Conservation (phyloP, 192 early-diverging fungal species). For the Thamnidium elegans region DNA sequence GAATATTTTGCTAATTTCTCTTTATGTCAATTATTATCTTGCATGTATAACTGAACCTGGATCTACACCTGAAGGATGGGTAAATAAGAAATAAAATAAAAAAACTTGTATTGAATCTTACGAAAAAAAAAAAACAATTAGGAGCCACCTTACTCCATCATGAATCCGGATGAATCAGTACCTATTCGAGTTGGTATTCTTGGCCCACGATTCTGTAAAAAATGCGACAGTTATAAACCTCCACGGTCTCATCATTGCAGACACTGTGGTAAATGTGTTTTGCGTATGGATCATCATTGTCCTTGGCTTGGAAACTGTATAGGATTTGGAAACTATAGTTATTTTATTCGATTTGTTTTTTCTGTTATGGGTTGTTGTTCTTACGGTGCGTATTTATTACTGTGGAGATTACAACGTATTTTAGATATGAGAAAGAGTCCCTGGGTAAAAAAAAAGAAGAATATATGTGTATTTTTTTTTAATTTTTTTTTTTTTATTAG, state of each 20-base stretch:
- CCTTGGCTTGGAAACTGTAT: constrained; percentile 93
- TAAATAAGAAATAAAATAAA: constrained; percentile 3
- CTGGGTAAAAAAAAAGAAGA: constrained; percentile 7
- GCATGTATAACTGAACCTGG: constrained; percentile 74
- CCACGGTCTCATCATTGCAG: constrained; percentile 79
- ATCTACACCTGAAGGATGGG: constrained; percentile 56
- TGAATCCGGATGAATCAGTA: constrained; percentile 24
- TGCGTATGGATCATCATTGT: constrained; percentile 88
- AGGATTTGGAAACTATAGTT: constrained; percentile 66
- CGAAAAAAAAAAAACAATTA: not conserved
- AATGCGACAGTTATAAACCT: constrained; percentile 63
- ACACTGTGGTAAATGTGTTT: constrained; percentile 70
- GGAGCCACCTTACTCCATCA: not conserved
- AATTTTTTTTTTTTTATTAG: not conserved
- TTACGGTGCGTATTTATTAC: constrained; percentile 55
- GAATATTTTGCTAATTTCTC: constrained; percentile 65
- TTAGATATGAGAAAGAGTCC: constrained; percentile 23
- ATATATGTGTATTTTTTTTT: not conserved
- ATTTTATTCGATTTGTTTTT: constrained; percentile 79
- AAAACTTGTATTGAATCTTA: not conserved
- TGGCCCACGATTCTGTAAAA: constrained; percentile 70
- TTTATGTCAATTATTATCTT: constrained; percentile 82
- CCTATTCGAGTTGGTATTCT: constrained; percentile 53
- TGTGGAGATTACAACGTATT: constrained; percentile 48
- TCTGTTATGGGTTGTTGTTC: constrained; percentile 59